phyloP scores from a whole-genome alignment of 495 filamentous ascomycete genomes.

The Cercophora newfieldiana region DNA sequence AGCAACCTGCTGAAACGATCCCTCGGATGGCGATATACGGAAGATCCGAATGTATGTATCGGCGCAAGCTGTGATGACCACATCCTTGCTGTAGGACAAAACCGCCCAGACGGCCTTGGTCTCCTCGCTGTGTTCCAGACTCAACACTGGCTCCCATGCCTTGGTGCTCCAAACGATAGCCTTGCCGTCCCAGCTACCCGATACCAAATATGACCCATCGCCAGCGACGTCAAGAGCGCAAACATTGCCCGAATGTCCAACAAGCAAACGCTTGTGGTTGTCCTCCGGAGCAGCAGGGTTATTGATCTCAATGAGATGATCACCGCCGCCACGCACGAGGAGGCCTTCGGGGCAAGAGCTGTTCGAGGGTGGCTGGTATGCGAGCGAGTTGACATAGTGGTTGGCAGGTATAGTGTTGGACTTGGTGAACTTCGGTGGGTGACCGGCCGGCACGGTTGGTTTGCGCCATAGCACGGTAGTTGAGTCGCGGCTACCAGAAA shows the following conservation, averaged over 20 bases:
- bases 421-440: constrained; percentile 71
- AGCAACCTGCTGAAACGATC: constrained; percentile 64
- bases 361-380: constrained; percentile 69
- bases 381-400: constrained; percentile 80
- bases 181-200: constrained; percentile 92
- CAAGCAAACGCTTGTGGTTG: constrained; percentile 72
- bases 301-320: constrained; percentile 89
- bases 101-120: constrained; percentile 85
- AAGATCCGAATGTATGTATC: constrained; percentile 88
- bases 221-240: constrained; percentile 79
- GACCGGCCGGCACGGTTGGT: constrained; percentile 47
- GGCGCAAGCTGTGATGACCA: constrained; percentile 87
- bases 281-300: constrained; percentile 65
- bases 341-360: constrained; percentile 73
- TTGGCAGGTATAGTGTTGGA: constrained; percentile 73
- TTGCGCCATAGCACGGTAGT: constrained; percentile 86
- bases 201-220: constrained; percentile 71
- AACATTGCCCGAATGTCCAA: constrained; percentile 85
- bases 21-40: constrained; percentile 63
- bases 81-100: constrained; percentile 74
- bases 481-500: constrained; percentile 87
- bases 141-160: constrained; percentile 65
- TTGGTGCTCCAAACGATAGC: constrained; percentile 74
- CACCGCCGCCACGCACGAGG: constrained; percentile 81
- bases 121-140: constrained; percentile 69